Percentiles rank a stretch among this genome's conserved stretches.
phyloP scores from a whole-genome alignment of 768 basidiomycete genomes.

The Suillus luteus region DNA sequence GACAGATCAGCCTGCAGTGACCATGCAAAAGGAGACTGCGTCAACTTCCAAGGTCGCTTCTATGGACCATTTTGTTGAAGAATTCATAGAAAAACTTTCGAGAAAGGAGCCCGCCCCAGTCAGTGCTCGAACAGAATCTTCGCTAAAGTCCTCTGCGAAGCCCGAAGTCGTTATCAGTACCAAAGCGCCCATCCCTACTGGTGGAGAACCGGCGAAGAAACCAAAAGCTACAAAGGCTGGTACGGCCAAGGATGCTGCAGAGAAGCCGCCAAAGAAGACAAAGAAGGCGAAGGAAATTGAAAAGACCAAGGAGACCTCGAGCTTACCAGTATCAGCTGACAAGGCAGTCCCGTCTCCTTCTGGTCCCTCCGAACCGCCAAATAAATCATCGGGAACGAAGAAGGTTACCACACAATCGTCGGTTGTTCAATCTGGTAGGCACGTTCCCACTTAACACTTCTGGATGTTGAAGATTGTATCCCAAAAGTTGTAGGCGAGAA shows the following conservation, averaged over 20 bases:
- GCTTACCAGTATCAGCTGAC: not conserved
- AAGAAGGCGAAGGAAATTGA: conserved; percentile 11
- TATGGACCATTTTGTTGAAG: not conserved
- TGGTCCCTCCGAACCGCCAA: not conserved
- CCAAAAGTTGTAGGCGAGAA: not conserved
- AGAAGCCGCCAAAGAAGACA: conserved; percentile 12
- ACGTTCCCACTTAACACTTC: no score
- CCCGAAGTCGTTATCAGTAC: conserved; percentile 6
- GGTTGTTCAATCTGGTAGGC: not conserved
- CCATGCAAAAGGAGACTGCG: not conserved
- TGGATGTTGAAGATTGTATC: not conserved
- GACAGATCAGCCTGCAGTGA: not conserved
- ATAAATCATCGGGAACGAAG: not conserved
- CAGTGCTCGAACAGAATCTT: not conserved
- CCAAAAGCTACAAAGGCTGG: not conserved
- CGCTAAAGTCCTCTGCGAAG: conserved; percentile 3
- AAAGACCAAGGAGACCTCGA: not conserved
- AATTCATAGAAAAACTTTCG: not conserved
- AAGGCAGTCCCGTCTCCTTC: not conserved
- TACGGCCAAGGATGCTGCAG: conserved; percentile 3
- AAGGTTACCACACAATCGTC: no score
- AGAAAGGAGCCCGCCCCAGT: conserved; percentile 6
- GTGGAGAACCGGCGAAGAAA: conserved; percentile 16
- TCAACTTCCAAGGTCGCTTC: conserved; percentile 1
- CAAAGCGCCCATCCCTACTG: conserved; percentile 1